A percentile compares a stretch with the other conserved stretches of the same genome.
These are phyloP conservation scores for Monosporozyma yasuniensis DNA, from an alignment of 805 yeast genomes.

Conservation along the genomic window DNA sequence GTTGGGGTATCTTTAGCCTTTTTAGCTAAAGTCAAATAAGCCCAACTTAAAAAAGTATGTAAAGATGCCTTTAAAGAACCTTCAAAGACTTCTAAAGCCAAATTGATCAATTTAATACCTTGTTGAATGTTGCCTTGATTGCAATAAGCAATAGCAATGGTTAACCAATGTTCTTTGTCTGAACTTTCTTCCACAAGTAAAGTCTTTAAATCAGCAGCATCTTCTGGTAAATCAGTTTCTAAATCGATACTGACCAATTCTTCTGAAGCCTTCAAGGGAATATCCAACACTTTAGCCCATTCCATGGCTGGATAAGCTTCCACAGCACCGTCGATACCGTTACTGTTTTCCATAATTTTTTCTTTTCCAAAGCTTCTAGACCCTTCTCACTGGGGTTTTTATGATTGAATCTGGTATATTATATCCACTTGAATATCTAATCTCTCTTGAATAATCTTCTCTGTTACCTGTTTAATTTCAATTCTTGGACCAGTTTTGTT, in stretches of 20 bases:
- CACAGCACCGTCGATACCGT: background rate
- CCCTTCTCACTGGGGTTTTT: background rate
- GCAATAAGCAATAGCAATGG: slow-evolving; percentile 74
- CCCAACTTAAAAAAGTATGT: slow-evolving; percentile 65
- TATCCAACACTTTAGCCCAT: slow-evolving; percentile 34
- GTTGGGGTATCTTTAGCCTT: slow-evolving; percentile 15
- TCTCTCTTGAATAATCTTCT: background rate
- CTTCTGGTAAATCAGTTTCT: slow-evolving; percentile 77
- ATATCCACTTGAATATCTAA: background rate
- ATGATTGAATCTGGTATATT: background rate
- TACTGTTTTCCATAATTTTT: background rate
- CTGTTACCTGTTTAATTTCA: background rate
- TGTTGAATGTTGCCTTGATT: slow-evolving; percentile 48
- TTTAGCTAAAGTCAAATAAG: slow-evolving; percentile 43
- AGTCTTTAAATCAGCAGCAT: slow-evolving; percentile 72
- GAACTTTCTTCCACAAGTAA: slow-evolving; percentile 76
- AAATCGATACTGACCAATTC: slow-evolving; percentile 83
- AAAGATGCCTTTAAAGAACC: slow-evolving; percentile 39
- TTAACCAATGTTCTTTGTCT: slow-evolving; percentile 70
- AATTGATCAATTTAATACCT: slow-evolving; percentile 52
- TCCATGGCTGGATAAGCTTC: slow-evolving; percentile 22
- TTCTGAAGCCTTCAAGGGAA: slow-evolving; percentile 67
- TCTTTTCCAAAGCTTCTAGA: background rate
- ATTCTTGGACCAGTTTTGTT: background rate
- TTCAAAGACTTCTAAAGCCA: slow-evolving; percentile 39